Evolutionary conservation across 1,139 yeast species (phyloP).

Genomic region (Fermentozyma sake): DNA sequence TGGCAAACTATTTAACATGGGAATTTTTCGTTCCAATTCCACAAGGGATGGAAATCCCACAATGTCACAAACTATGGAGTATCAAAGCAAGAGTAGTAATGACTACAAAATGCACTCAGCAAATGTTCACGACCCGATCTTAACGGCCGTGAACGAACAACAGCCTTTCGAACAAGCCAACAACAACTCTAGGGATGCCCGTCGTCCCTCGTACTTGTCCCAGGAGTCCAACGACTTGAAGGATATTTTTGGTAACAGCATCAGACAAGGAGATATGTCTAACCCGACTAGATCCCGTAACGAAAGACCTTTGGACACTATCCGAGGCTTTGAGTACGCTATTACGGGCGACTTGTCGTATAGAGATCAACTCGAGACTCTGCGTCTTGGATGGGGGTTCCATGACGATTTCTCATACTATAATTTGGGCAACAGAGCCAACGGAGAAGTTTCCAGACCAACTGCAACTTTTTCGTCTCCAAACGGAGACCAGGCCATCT

Average conservation of each 20-base stretch:
- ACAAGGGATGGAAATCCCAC: too few relatives aligned
- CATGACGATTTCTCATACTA: constrained; percentile 45
- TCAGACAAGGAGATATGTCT: constrained; percentile 72
- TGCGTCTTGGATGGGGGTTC: constrained; percentile 72
- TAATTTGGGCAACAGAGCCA: constrained; percentile 18
- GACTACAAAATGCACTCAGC: constrained; percentile 53
- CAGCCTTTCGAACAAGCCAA: constrained; percentile 88
- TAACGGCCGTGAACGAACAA: constrained; percentile 87
- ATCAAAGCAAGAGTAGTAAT: constrained; percentile 14
- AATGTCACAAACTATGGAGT: constrained; percentile 2
- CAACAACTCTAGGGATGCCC: constrained; percentile 26
- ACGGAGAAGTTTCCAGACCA: constrained; percentile 13
- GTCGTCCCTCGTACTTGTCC: constrained; percentile 21
- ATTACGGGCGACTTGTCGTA: constrained; percentile 81
- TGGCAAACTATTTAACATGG: constrained; percentile 24
- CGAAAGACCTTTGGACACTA: constrained; percentile 94
- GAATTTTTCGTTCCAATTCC: constrained; percentile 39
- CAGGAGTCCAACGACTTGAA: constrained; percentile 40
- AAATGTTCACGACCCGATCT: constrained; percentile 80
- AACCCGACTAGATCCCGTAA: constrained; percentile 90
- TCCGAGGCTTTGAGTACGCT: constrained; percentile 86
- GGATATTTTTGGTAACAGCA: constrained; percentile 82
- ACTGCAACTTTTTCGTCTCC: constrained; percentile 28
- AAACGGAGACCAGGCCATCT: constrained; percentile 57
- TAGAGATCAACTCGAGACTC: constrained; percentile 76